Evolutionary conservation across 2,329 filamentous ascomycete genomes (phyloP).

Genomic region (Parafenestella ontariensis): DNA sequence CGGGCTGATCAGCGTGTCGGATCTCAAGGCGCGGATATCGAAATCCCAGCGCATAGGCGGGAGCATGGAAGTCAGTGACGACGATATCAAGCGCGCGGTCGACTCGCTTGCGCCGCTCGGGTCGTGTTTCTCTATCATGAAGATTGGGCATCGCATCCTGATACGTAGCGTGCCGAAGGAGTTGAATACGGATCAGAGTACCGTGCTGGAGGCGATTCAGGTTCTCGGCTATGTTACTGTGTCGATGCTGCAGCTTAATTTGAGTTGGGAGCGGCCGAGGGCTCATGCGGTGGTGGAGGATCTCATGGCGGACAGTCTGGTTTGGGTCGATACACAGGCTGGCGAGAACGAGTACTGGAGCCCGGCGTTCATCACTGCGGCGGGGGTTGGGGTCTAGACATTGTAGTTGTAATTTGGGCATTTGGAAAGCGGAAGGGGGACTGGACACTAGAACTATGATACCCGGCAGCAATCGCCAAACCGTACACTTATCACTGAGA

Average conservation of each 20-base stretch:
- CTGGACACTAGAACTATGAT: neutral
- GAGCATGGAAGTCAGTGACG: slow-evolving; percentile 81
- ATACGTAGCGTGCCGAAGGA: slow-evolving; percentile 94
- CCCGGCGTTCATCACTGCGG: slow-evolving; percentile 70
- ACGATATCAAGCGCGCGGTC: slow-evolving; percentile 90
- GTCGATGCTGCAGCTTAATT: slow-evolving; percentile 85
- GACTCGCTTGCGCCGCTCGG: slow-evolving; percentile 86
- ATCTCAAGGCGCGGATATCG: slow-evolving; percentile 78
- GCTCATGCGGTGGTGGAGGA: slow-evolving; percentile 92
- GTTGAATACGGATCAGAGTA: slow-evolving; percentile 91
- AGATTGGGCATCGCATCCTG: slow-evolving; percentile 83
- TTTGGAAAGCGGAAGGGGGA: neutral
- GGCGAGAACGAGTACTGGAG: slow-evolving; percentile 95
- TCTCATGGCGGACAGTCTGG: slow-evolving; percentile 82
- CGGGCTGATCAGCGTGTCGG: slow-evolving; percentile 82
- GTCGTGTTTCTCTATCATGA: slow-evolving; percentile 83
- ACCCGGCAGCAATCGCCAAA: neutral
- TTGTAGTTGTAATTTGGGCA: neutral
- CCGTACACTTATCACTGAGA: neutral
- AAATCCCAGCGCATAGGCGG: slow-evolving; percentile 71
- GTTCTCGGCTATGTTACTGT: slow-evolving; percentile 89
- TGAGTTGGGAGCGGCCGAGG: slow-evolving; percentile 83
- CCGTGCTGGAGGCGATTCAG: slow-evolving; percentile 89
- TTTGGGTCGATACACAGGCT: slow-evolving; percentile 91
- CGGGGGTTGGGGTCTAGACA: neutral